Conservation (phyloP, 2,329 filamentous ascomycete genomes). For the Fusarium sp. region DNA sequence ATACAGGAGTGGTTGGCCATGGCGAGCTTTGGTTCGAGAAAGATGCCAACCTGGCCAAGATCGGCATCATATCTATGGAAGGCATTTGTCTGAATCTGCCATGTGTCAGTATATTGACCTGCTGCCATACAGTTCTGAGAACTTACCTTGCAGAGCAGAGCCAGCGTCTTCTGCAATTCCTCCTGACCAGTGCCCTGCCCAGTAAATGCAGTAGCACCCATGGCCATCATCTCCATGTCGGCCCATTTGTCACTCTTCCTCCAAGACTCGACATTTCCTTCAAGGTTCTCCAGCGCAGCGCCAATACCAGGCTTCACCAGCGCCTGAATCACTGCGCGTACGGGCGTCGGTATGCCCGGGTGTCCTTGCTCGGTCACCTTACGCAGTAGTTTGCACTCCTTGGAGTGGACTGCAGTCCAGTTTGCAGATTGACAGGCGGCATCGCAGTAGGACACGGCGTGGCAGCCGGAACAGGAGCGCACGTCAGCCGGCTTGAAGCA, state of each 20-base stretch:
- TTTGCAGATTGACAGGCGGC: conserved; percentile 61
- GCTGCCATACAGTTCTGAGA: too few species aligned
- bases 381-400: conserved; percentile 62
- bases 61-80: conserved; percentile 66
- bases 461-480: conserved; percentile 62
- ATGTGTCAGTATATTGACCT: background rate
- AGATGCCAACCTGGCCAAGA: conserved; percentile 62
- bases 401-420: conserved; percentile 62
- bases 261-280: conserved; percentile 57
- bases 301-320: conserved; percentile 52
- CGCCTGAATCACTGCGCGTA: conserved; percentile 62
- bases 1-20: conserved; percentile 71
- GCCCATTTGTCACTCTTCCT: conserved; percentile 51
- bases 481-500: conserved; percentile 52
- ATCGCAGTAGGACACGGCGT: conserved; percentile 63
- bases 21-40: conserved; percentile 63
- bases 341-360: conserved; percentile 60
- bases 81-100: conserved; percentile 68
- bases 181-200: conserved; percentile 49
- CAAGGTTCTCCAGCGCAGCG: conserved; percentile 51
- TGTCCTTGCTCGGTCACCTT: conserved; percentile 40
- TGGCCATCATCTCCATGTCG: conserved; percentile 61
- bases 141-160: conserved; percentile 64
- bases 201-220: conserved; percentile 53
- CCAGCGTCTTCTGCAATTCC: conserved; percentile 52